Percentiles rank a stretch among this genome's conserved stretches.
phyloP scores from a whole-genome alignment of 306 rosid species.

The Canavalia gladiata region DNA sequence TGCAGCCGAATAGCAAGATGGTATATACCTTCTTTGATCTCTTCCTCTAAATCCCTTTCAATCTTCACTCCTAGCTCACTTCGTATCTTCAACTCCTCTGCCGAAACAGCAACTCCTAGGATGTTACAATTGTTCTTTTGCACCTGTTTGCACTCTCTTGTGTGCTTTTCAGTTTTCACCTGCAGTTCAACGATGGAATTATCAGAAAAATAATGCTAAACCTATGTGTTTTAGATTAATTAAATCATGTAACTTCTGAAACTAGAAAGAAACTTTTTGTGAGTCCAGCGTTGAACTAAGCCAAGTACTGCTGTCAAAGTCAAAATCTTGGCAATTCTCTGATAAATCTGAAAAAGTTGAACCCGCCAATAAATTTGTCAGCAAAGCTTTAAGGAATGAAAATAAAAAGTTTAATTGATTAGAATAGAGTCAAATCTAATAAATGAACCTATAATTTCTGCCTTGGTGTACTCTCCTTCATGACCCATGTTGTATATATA shows the following conservation, averaged over 20 bases:
- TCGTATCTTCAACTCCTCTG: constrained; percentile 69
- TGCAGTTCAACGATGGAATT: background rate
- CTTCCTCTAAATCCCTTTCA: constrained; percentile 77
- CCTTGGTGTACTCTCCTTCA: constrained; percentile 43
- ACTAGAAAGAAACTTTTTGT: constrained; percentile 38
- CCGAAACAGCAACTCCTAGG: constrained; percentile 42
- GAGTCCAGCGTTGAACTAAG: constrained; percentile 43
- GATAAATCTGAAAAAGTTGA: constrained; percentile 51
- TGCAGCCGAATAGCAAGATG: constrained; percentile 73
- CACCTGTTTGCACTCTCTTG: background rate
- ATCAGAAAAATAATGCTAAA: background rate
- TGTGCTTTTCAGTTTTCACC: constrained; percentile 20
- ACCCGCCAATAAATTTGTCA: constrained; percentile 23
- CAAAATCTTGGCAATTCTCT: constrained; percentile 26
- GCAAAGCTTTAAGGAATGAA: background rate
- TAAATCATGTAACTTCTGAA: background rate
- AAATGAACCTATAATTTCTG: constrained; percentile 49
- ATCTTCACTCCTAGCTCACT: constrained; percentile 68
- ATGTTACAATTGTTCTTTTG: constrained; percentile 9
- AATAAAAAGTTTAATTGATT: background rate
- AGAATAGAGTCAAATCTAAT: background rate
- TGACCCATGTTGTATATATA: constrained; percentile 54
- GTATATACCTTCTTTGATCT: constrained; percentile 68
- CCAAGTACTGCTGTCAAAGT: constrained; percentile 42
- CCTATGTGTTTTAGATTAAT: background rate